Evolutionary conservation across 495 filamentous ascomycete genomes (phyloP).

Genomic region (Haplographium delicatum): DNA sequence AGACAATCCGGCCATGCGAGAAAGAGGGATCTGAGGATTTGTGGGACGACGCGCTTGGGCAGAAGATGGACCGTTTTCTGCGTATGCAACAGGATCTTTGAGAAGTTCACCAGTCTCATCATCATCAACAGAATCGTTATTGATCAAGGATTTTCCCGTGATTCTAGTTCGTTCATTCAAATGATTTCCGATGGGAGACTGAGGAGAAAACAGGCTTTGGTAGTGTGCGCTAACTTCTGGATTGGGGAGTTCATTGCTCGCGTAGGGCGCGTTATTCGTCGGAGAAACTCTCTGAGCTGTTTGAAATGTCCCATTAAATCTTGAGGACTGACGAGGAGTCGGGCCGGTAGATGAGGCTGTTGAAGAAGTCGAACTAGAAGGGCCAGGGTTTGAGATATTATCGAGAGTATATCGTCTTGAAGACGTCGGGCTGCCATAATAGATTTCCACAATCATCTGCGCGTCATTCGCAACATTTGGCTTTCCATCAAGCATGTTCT

Average conservation of each 20-base stretch:
- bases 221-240: slow-evolving; percentile 59
- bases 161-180: slow-evolving; percentile 63
- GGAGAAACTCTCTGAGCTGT: slow-evolving; percentile 66
- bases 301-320: slow-evolving; percentile 76
- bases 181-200: slow-evolving; percentile 76
- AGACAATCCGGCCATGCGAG: slow-evolving; percentile 65
- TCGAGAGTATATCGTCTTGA: slow-evolving; percentile 39
- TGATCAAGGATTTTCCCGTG: slow-evolving; percentile 79
- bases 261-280: slow-evolving; percentile 47
- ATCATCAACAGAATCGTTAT: slow-evolving; percentile 68
- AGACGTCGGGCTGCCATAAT: slow-evolving; percentile 40
- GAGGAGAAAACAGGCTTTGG: slow-evolving; percentile 73
- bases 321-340: slow-evolving; percentile 61
- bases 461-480: slow-evolving; percentile 68
- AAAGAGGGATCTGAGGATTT: slow-evolving; percentile 66
- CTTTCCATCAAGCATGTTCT: slow-evolving; percentile 73
- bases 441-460: slow-evolving; percentile 74
- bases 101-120: slow-evolving; percentile 82
- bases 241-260: slow-evolving; percentile 53
- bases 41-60: slow-evolving; percentile 60
- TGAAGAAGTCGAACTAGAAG: slow-evolving; percentile 46
- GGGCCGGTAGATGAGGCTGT: slow-evolving; percentile 48
- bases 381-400: slow-evolving; percentile 22
- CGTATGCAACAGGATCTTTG: slow-evolving; percentile 80
- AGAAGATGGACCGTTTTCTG: slow-evolving; percentile 62